These are phyloP conservation scores for Paramyrothecium sp. DNA, from an alignment of 2,329 filamentous ascomycete species.

Conservation along the genomic window DNA sequence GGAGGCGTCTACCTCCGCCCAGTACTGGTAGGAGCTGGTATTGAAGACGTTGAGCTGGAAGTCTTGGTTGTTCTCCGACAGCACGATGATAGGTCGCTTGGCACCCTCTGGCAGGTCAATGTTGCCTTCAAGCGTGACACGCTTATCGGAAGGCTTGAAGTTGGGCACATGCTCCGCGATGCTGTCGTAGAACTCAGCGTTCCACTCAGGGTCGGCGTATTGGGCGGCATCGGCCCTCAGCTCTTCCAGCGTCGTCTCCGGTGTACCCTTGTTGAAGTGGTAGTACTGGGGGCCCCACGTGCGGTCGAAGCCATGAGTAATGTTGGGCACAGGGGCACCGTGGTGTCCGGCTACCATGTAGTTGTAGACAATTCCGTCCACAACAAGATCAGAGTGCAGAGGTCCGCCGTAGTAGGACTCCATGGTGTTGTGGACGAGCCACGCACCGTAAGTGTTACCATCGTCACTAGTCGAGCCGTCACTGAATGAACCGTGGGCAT, in stretches of 20 bases:
- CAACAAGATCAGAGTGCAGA: constrained; percentile 58
- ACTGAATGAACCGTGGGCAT: constrained; percentile 49
- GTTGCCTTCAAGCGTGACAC: constrained; percentile 9
- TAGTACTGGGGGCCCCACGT: constrained; percentile 63
- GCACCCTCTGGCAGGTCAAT: constrained; percentile 12
- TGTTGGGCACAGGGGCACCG: constrained; percentile 59
- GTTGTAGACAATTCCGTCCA: constrained; percentile 64
- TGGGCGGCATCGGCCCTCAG: constrained; percentile 12
- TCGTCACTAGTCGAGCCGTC: constrained; percentile 38
- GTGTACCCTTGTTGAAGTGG: constrained; percentile 49
- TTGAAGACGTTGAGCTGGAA: constrained; percentile 42
- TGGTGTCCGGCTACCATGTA: constrained; percentile 61
- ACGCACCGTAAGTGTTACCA: constrained; percentile 54
- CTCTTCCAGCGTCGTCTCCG: constrained; percentile 1
- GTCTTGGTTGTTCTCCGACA: constrained; percentile 30
- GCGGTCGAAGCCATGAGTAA: constrained; percentile 61
- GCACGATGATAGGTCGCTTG: constrained; percentile 45
- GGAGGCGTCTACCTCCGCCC: constrained; percentile 45
- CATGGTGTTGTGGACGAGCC: constrained; percentile 61
- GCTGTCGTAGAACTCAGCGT: constrained; percentile 15
- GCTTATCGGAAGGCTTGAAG: constrained; percentile 7
- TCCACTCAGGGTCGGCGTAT: constrained; percentile 12
- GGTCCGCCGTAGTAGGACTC: constrained; percentile 62
- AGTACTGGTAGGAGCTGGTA: constrained; percentile 56
- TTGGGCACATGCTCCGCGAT: constrained; percentile 12